Evolutionary conservation across 192 early-diverging fungal genomes (phyloP).

Genomic region (Helicostylum pulchrum): DNA sequence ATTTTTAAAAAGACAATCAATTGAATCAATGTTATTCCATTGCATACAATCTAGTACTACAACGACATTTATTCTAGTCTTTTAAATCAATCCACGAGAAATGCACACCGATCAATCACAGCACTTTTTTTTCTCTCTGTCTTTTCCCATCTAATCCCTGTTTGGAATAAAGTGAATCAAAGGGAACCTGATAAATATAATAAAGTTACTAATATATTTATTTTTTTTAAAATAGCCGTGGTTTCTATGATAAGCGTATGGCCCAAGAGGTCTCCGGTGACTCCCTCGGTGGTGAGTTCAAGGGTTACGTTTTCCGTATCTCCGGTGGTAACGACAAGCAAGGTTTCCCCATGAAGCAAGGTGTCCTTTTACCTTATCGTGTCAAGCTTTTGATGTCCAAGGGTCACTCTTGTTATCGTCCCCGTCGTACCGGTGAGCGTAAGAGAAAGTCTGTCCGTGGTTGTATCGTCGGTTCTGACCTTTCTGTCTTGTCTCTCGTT

Average conservation of each 20-base stretch:
- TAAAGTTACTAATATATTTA: not conserved
- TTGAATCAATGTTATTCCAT: too few relatives aligned
- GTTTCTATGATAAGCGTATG: slow-evolving; percentile 99
- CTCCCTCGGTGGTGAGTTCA: slow-evolving; percentile 98
- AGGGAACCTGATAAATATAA: not conserved
- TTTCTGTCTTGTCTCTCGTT: slow-evolving; percentile 90
- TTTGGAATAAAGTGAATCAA: not conserved
- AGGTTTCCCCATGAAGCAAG: slow-evolving; percentile 99
- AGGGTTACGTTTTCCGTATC: slow-evolving; percentile 99
- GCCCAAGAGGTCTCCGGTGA: slow-evolving; percentile 93
- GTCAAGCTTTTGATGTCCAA: slow-evolving; percentile 78
- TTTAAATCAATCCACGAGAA: too few relatives aligned
- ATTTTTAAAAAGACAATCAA: too few relatives aligned
- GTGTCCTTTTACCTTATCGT: slow-evolving; percentile 78
- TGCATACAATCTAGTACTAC: too few relatives aligned
- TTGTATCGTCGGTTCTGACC: slow-evolving; percentile 95
- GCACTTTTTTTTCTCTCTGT: too few relatives aligned
- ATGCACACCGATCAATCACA: too few relatives aligned
- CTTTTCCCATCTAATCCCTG: too few relatives aligned
- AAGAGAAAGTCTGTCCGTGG: slow-evolving; percentile 99
- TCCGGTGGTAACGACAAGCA: slow-evolving; percentile 99
- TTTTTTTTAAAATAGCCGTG: slow-evolving; percentile 57
- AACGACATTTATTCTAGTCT: too few relatives aligned
- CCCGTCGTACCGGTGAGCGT: slow-evolving; percentile 96
- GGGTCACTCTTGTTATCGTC: slow-evolving; percentile 99